These are phyloP conservation scores for Aspergillus phoenicis DNA, from an alignment of 2,329 filamentous ascomycete genomes.

Conservation along the genomic window DNA sequence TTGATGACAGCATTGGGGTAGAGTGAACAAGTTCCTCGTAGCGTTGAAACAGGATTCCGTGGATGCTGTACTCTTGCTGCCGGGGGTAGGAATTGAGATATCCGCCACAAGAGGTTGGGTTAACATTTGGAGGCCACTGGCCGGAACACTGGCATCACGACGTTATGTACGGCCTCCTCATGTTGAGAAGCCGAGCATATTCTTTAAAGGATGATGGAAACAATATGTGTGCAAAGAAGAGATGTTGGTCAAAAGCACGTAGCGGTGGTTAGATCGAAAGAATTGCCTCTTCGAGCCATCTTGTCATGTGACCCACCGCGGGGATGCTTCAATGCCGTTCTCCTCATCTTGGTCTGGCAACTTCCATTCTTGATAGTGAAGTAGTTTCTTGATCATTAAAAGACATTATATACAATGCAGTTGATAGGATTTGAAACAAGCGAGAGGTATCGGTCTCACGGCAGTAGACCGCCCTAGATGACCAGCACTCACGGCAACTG, in stretches of 20 bases:
- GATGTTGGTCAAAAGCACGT: background rate
- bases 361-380: too few relatives aligned
- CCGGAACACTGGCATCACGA: background rate
- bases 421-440: too few relatives aligned
- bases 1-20: background rate
- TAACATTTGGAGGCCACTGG: background rate
- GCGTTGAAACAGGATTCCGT: background rate
- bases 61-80: background rate
- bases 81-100: background rate
- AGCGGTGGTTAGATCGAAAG: slow-evolving; percentile 5
- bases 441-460: too few relatives aligned
- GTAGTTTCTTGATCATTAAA: too few relatives aligned
- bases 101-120: background rate
- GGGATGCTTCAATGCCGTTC: background rate
- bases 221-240: background rate
- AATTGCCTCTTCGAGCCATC: slow-evolving; percentile 7
- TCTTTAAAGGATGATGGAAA: background rate
- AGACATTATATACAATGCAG: too few relatives aligned
- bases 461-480: too few relatives aligned
- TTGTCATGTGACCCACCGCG: slow-evolving; percentile 6
- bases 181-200: background rate
- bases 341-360: background rate
- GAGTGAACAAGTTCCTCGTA: background rate
- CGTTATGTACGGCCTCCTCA: background rate
- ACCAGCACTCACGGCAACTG: too few relatives aligned